phyloP scores from a whole-genome alignment of 129 eudicot genomes.

The Helianthus tuberosus region DNA sequence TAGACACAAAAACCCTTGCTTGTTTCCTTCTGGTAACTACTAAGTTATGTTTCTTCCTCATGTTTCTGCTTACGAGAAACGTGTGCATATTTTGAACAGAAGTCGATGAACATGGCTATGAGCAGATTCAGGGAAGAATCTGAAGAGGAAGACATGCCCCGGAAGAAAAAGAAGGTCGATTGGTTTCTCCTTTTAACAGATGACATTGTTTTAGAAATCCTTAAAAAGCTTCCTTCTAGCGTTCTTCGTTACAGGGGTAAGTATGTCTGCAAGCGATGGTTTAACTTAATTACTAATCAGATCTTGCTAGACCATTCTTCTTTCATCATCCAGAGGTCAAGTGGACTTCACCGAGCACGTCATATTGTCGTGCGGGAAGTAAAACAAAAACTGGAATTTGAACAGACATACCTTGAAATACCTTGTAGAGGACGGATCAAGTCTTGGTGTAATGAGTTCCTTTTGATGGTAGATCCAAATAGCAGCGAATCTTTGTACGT shows the following conservation, averaged over 20 bases:
- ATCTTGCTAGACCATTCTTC: slow-evolving; percentile 33
- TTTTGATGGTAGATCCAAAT: slow-evolving; percentile 23
- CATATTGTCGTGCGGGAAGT: slow-evolving; percentile 23
- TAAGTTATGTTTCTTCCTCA: too few species aligned
- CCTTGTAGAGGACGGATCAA: slow-evolving; percentile 27
- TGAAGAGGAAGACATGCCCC: slow-evolving; percentile 13
- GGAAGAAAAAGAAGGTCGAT: slow-evolving; percentile 17
- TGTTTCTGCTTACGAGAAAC: too few species aligned
- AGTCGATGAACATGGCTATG: slow-evolving; percentile 8
- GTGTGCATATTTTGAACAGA: slow-evolving; percentile 5
- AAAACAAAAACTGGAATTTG: slow-evolving; percentile 16
- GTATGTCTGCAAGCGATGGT: slow-evolving; percentile 34
- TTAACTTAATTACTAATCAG: slow-evolving; percentile 21
- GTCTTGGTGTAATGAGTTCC: slow-evolving; percentile 39
- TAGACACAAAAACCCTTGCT: too few species aligned
- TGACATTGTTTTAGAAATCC: slow-evolving; percentile 22
- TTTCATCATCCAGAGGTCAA: slow-evolving; percentile 24
- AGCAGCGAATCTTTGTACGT: slow-evolving; percentile 9
- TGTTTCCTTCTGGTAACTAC: too few species aligned
- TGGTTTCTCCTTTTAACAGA: slow-evolving; percentile 14
- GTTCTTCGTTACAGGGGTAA: slow-evolving; percentile 21
- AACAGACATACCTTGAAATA: slow-evolving; percentile 20
- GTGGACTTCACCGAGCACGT: slow-evolving; percentile 5
- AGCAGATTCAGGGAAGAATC: slow-evolving; percentile 7
- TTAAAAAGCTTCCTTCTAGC: slow-evolving; percentile 20